Percentiles rank a stretch among this genome's conserved stretches.
Evolutionary conservation across 2,329 filamentous ascomycete genomes (phyloP).

Genomic region (Arachnomyces sp.): DNA sequence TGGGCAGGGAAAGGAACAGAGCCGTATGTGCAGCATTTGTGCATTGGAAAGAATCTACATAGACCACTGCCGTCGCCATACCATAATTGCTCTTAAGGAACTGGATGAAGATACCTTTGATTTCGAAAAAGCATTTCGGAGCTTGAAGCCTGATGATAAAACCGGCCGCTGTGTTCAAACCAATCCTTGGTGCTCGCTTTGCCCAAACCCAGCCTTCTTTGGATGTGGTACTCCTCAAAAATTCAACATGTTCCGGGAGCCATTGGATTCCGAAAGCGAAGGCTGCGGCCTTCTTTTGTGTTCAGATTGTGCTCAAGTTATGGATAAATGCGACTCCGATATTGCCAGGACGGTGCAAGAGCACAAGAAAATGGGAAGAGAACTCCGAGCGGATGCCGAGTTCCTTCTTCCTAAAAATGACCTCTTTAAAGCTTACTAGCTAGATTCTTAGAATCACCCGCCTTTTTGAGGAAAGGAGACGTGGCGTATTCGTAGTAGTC

Average conservation of each 20-base stretch:
- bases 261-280: constrained; percentile 6
- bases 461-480: no score
- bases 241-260: constrained; percentile 9
- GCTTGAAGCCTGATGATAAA: constrained; percentile 14
- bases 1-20: constrained; percentile 22
- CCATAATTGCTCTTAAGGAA: constrained; percentile 19
- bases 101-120: constrained; percentile 14
- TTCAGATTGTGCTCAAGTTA: constrained; percentile 16
- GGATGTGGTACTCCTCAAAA: constrained; percentile 21
- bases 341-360: constrained; percentile 14
- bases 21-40: constrained; percentile 33
- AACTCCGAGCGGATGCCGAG: constrained; percentile 19
- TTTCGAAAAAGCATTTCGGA: constrained; percentile 19
- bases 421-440: constrained; percentile 12
- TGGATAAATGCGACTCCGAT: constrained; percentile 13
- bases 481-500: no score
- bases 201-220: constrained; percentile 31
- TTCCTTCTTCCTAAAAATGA: constrained; percentile 18
- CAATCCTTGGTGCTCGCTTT: constrained; percentile 35
- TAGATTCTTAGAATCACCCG: no score
- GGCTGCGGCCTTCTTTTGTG: constrained; percentile 27
- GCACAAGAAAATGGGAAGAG: constrained; percentile 9
- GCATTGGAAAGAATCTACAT: constrained; percentile 27
- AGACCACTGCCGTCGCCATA: constrained; percentile 27
- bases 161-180: constrained; percentile 8